Percentiles rank a stretch among this genome's conserved stretches.
Evolutionary conservation across 805 yeast species (phyloP).

Genomic region (Priceomyces castillae): DNA sequence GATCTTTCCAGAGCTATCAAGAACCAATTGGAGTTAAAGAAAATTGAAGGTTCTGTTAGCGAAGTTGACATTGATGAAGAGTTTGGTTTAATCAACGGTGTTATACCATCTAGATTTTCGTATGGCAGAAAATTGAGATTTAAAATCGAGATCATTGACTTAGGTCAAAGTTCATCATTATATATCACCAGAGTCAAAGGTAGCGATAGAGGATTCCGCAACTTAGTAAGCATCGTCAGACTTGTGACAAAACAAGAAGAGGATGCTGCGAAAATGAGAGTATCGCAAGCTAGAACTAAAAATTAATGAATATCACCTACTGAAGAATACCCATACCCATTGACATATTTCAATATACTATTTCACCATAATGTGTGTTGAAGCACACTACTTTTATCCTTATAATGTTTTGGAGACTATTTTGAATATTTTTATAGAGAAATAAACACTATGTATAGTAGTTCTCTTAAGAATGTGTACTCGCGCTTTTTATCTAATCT

Average conservation of each 20-base stretch:
- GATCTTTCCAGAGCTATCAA: slow-evolving; percentile 35
- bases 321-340: no score
- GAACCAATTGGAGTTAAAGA: slow-evolving; percentile 43
- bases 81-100: slow-evolving; percentile 43
- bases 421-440: not conserved
- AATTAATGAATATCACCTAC: not conserved
- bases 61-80: slow-evolving; percentile 43
- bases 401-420: not conserved
- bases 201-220: slow-evolving; percentile 43
- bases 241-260: slow-evolving; percentile 47
- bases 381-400: not conserved
- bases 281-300: not conserved
- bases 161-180: slow-evolving; percentile 37
- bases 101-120: slow-evolving; percentile 46
- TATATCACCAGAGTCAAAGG: slow-evolving; percentile 46
- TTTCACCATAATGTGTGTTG: no score
- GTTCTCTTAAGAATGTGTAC: not conserved
- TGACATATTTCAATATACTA: no score
- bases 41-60: slow-evolving; percentile 48
- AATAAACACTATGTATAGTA: not conserved
- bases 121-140: slow-evolving; percentile 47
- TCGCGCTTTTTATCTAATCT: no score
- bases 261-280: slow-evolving; percentile 11
- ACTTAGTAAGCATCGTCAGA: slow-evolving; percentile 41
- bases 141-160: slow-evolving; percentile 41